Evolutionary conservation across 1,284 basidiomycete genomes (phyloP), one percentile per base, ranked within the genome.

Genomic region (Rhodotorula glutinis): DNA sequence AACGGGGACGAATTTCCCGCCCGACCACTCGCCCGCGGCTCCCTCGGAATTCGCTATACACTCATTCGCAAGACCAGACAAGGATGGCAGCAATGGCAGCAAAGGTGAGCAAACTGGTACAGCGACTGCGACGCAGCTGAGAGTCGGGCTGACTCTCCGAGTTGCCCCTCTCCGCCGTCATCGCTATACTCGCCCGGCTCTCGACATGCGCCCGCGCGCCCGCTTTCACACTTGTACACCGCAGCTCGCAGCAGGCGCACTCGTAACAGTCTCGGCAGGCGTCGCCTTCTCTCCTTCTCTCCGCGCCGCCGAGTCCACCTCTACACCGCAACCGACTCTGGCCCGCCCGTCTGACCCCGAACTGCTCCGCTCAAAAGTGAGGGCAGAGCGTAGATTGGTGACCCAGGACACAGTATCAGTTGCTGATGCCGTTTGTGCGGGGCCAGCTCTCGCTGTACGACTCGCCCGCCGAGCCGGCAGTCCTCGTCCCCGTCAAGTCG

Each of bases 391-490:
- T n/a, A n/a, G n/a, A n/a, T n/a, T n/a, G n/a, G n/a, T n/a, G n/a
- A n/a, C n/a, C n/a, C n/a, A n/a, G n/a, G n/a, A n/a, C n/a, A n/a
- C n/a, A n/a, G n/a, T n/a, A n/a, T n/a, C n/a, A n/a, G n/a, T n/a
- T n/a, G n/a, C n/a, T n/a, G n/a, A n/a, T n/a, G n/a, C n/a, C n/a
- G n/a, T n/a, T n/a, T n/a, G n/a, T n/a, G n/a, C n/a, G n/a, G n/a
- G n/a, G n/a, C n/a, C 75, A 92, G 90, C 85, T 88, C 60, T 85
- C 90, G 17, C 90, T 94, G 79, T 94, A 94, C 80, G 57, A 66
- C 21, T 7, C 49, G 2, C 29, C 53, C 4, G 82, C 88, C 4
- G 75, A 77, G 23, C 81, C 84, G 1, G 82, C 83, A 11, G 85
- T 87, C 44, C 78, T 91, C 54, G 74, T 90, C 14, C 84, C 93